Base-by-base conservation (phyloP, 352 stramenopile species). In the Plasmopara halstedii region DNA sequence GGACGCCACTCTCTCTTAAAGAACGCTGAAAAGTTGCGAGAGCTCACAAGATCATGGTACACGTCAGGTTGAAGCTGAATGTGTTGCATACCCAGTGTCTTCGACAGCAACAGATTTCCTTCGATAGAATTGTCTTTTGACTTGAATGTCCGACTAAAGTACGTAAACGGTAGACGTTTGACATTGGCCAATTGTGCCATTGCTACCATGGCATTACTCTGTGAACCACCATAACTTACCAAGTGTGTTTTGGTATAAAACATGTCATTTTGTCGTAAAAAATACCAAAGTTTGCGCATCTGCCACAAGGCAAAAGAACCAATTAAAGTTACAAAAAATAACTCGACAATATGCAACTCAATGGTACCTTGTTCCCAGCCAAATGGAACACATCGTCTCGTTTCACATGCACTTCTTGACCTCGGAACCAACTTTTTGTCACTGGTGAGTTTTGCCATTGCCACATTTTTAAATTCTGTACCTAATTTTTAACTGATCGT, bases 161-260 rank as follows among this genome's bases (percentile, higher is more conserved):
- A 94, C n/a, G 75, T 88, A 60, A 94, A 94, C 11, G 82, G 79
- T 18, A 87, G 65, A 29, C 36, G 39, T 58, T 77, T 79, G n/a
- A 56, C 56, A 36, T 84, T 60, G n/a, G 82, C 77, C 25, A 94
- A 42, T 52, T 94, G 82, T 6, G 82, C 82, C 41, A 94, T 64
- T 8, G 82, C 79, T 31, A 91, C 52, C 82, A 94, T 94, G 27
- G 82, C 82, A 45, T 94, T 94, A 53, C 82, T 94, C 50, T 91
- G 79, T 9, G 81, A 64, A 1, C 82, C 82, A 14, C 82, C 82
- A 42, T 72, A 91, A 61, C 79, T 94, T 29, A 85, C 53, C 19
- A 94, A 42, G 42, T 90, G 77, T 6, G 61, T 50, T 20, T 73
- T 58, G 61, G 31, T 8, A 21, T 41, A 94, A 58, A 85, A 94